Evolutionary conservation across 768 basidiomycete genomes (phyloP).

Genomic region (Russula dissimulans): DNA sequence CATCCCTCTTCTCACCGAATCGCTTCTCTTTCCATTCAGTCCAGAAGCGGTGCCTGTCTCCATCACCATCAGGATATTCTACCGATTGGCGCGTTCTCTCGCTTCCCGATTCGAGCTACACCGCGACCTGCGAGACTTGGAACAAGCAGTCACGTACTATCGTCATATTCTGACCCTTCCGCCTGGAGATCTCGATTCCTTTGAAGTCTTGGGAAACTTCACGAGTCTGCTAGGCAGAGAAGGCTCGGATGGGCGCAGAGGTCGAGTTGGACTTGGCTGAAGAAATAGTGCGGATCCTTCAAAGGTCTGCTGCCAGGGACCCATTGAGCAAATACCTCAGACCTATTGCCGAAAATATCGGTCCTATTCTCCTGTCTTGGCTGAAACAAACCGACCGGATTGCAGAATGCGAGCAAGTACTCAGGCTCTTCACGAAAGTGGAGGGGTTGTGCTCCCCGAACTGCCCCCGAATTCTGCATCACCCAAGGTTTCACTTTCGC

Average conservation of each 20-base stretch:
- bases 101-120: background rate
- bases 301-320: background rate
- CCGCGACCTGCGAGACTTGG: background rate
- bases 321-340: background rate
- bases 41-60: background rate
- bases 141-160: background rate
- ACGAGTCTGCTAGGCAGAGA: background rate
- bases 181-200: background rate
- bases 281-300: background rate
- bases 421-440: background rate
- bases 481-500: background rate
- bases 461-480: background rate
- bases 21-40: background rate
- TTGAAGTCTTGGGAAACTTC: background rate
- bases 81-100: background rate
- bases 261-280: background rate
- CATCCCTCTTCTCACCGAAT: constrained; percentile 1
- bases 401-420: background rate
- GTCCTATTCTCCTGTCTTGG: background rate
- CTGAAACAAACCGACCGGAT: background rate
- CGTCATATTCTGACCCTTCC: background rate
- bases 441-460: background rate
- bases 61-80: background rate
- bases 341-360: background rate
- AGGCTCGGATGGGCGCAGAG: background rate